Percentiles rank a stretch among this genome's conserved stretches.
Conservation (phyloP, 2,329 filamentous ascomycete species). For the Microsporum canis region DNA sequence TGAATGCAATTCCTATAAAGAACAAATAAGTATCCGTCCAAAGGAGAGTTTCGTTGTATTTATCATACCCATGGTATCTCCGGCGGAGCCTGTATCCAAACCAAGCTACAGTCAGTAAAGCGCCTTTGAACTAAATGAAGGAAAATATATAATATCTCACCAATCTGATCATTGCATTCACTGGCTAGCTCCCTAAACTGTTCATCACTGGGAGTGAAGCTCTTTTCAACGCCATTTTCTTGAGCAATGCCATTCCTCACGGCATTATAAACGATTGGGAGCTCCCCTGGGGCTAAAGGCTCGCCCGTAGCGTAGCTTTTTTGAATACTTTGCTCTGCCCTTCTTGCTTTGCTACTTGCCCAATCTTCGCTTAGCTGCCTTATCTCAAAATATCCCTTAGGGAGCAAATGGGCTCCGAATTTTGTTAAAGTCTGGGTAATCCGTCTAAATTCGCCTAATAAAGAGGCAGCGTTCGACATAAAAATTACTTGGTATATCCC, state of each 20-base stretch:
- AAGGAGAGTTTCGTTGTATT: not conserved
- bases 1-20: constrained; percentile 16
- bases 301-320: not conserved
- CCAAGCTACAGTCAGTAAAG: not conserved
- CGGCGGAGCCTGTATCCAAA: not conserved
- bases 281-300: not conserved
- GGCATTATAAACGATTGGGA: not conserved
- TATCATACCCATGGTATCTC: not conserved
- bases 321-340: not conserved
- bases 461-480: not conserved
- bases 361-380: not conserved
- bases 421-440: not conserved
- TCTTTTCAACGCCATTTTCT: not conserved
- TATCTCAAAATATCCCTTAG: not conserved
- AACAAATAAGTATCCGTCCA: not conserved
- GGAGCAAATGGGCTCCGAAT: not conserved
- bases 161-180: not conserved
- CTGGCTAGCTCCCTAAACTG: not conserved
- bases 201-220: not conserved
- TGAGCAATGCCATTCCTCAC: not conserved
- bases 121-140: not conserved
- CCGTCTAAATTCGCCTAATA: not conserved
- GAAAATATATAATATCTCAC: not conserved
- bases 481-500: not conserved
- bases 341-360: not conserved